These are phyloP conservation scores for Poteriospumella lacustris DNA, from an alignment of 108 stramenopile genomes.

Conservation along the genomic window DNA sequence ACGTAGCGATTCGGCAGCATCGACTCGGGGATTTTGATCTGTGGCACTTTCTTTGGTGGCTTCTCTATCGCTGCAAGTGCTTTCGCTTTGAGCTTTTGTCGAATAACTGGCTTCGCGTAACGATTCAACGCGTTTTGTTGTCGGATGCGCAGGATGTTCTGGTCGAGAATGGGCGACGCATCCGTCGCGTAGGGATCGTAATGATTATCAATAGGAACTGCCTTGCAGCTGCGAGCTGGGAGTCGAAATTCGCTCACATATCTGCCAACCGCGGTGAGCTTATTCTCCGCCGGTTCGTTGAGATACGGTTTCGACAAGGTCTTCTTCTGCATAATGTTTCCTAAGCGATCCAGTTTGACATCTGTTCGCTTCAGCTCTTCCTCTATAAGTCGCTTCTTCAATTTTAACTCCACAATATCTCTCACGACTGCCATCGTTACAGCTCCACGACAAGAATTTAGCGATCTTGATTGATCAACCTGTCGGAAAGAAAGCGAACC, in stretches of 20 bases:
- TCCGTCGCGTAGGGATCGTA: neutral
- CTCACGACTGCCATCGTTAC: too few species aligned
- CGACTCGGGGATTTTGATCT: slow-evolving; percentile 25
- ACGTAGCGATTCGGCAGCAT: slow-evolving; percentile 28
- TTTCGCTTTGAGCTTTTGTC: neutral
- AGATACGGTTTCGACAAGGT: neutral
- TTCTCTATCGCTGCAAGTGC: neutral
- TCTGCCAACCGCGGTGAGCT: neutral
- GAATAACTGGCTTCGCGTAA: neutral
- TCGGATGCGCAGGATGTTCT: neutral
- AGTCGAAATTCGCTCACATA: neutral
- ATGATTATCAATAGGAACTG: neutral
- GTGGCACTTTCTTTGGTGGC: neutral
- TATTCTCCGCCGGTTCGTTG: neutral
- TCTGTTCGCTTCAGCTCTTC: neutral
- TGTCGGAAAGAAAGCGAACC: too few species aligned
- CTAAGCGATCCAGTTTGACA: neutral
- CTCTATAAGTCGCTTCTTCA: neutral
- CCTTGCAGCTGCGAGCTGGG: neutral
- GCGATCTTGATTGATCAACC: too few species aligned
- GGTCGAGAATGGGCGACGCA: neutral
- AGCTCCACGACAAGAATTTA: too few species aligned
- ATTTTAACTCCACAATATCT: slow-evolving; percentile 10
- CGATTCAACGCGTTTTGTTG: neutral
- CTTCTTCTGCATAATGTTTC: slow-evolving; percentile 6